Percentiles rank a stretch among this genome's conserved stretches.
Evolutionary conservation across 345 rosid genomes (phyloP).

Genomic region (Rubroshorea leprosula): DNA sequence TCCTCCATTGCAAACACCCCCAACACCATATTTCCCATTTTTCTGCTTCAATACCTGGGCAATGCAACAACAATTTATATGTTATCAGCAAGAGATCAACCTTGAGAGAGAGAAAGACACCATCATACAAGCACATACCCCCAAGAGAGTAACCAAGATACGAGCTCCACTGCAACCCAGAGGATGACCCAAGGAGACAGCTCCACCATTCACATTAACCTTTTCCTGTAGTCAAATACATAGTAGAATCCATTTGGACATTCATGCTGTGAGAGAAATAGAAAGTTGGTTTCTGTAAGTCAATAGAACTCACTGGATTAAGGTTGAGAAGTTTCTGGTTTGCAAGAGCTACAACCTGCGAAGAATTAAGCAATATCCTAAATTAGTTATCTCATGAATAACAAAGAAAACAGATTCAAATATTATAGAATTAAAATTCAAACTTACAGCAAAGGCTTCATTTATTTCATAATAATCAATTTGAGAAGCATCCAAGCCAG

Average conservation of each 20-base stretch:
- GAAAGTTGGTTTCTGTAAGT: background rate
- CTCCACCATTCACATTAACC: conserved; percentile 90
- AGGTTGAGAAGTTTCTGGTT: conserved; percentile 79
- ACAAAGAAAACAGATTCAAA: background rate
- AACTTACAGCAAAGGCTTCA: conserved; percentile 93
- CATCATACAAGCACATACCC: conserved; percentile 32
- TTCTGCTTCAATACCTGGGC: conserved; percentile 69
- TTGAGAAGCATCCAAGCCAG: conserved; percentile 76
- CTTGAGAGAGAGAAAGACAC: background rate
- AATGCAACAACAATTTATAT: background rate
- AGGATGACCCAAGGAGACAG: conserved; percentile 95
- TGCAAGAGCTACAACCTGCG: conserved; percentile 92
- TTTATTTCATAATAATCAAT: conserved; percentile 92
- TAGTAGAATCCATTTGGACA: conserved; percentile 6
- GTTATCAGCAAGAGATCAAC: background rate
- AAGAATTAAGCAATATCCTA: conserved; percentile 5
- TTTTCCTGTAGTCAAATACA: conserved; percentile 53
- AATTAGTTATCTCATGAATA: background rate
- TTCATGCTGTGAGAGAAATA: background rate
- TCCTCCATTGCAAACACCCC: conserved; percentile 95
- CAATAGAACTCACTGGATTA: conserved; percentile 53
- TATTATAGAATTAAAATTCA: background rate
- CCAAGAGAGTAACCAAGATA: conserved; percentile 85
- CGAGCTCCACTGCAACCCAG: conserved; percentile 99
- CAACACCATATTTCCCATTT: conserved; percentile 78